Evolutionary conservation across 179 eudicot species (phyloP).

Genomic region (Gypsophila paniculata): DNA sequence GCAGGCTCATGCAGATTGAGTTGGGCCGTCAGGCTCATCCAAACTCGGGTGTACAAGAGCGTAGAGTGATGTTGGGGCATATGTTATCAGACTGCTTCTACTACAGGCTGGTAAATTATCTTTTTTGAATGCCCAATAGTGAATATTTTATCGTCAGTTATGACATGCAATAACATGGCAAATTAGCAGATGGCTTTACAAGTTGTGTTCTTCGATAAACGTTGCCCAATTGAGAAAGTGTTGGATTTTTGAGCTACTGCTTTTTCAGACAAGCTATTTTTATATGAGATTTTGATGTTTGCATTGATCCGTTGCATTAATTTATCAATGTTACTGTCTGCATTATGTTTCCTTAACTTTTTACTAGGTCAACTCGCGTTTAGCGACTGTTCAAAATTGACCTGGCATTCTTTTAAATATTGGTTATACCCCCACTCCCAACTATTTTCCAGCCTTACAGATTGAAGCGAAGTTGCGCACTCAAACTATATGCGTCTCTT

Average conservation of each 20-base stretch:
- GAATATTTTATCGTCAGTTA: slow-evolving; percentile 11
- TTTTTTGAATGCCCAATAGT: slow-evolving; percentile 10
- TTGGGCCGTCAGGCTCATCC: background rate
- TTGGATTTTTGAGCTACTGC: slow-evolving; percentile 7
- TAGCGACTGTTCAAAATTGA: slow-evolving; percentile 7
- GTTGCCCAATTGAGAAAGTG: slow-evolving; percentile 6
- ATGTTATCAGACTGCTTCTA: background rate
- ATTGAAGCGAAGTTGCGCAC: background rate
- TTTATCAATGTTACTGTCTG: background rate
- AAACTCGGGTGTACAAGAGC: slow-evolving; percentile 5
- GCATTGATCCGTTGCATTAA: slow-evolving; percentile 6
- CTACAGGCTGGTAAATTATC: slow-evolving; percentile 12
- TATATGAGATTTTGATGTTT: background rate
- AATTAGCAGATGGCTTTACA: slow-evolving; percentile 14
- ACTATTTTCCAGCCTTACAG: too few relatives aligned
- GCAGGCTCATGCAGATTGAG: slow-evolving; percentile 4
- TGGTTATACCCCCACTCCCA: background rate
- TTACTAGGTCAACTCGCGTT: slow-evolving; percentile 11
- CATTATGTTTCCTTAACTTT: background rate
- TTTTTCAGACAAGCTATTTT: slow-evolving; percentile 7
- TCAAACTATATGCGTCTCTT: background rate
- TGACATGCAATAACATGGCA: slow-evolving; percentile 13
- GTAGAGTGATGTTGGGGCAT: slow-evolving; percentile 18
- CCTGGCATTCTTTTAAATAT: background rate
- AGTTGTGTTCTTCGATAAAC: slow-evolving; percentile 20